These are phyloP conservation scores for Xerocomus minutiporus DNA, from an alignment of 1,284 basidiomycete genomes.

Conservation along the genomic window DNA sequence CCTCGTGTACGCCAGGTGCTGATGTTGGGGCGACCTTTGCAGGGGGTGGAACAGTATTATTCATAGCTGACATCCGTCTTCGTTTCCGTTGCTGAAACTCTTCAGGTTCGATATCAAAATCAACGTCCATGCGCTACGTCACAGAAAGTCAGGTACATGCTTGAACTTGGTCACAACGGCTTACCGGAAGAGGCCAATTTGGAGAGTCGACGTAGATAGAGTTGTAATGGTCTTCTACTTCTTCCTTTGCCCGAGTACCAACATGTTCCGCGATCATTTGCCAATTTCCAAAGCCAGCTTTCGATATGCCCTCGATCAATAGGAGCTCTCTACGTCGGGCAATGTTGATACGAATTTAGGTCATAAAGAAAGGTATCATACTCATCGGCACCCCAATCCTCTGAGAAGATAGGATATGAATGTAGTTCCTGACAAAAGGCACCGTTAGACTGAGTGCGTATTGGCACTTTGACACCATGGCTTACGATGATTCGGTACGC, in stretches of 20 bases:
- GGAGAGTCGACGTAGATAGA: conserved; percentile 77
- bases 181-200: conserved; percentile 76
- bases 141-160: background rate
- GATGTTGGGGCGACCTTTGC: conserved; percentile 83
- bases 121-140: conserved; percentile 49
- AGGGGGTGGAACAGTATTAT: conserved; percentile 45
- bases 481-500: conserved; percentile 89
- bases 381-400: conserved; percentile 99
- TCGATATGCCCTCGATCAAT: conserved; percentile 84
- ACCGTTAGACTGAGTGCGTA: conserved; percentile 5
- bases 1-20: conserved; percentile 90
- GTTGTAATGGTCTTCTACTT: conserved; percentile 89
- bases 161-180: conserved; percentile 16
- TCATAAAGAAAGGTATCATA: conserved; percentile 37
- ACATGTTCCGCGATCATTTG: conserved; percentile 94
- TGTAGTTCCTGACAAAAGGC: conserved; percentile 72
- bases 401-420: conserved; percentile 91
- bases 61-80: conserved; percentile 71
- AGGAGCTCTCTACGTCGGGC: conserved; percentile 69
- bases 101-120: conserved; percentile 72
- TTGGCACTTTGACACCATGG: conserved; percentile 3
- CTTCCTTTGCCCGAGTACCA: conserved; percentile 91
- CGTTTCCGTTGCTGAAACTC: conserved; percentile 88
- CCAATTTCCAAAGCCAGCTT: conserved; percentile 96
- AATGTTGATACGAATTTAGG: background rate